Conservation (phyloP, 495 filamentous ascomycete species). For the Penicillium mononematosum region DNA sequence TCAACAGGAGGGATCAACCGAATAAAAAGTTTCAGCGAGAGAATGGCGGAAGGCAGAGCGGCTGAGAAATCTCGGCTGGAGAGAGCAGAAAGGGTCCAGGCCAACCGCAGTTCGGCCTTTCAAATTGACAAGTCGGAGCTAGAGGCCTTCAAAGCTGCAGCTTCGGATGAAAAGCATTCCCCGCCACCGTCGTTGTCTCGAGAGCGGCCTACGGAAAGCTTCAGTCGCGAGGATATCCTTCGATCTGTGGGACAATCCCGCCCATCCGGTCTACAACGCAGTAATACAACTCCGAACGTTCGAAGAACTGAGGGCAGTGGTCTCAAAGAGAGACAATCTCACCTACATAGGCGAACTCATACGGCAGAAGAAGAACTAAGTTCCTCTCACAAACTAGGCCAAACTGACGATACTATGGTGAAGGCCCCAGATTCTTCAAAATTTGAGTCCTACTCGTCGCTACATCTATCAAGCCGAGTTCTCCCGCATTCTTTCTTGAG, state of each 20-base stretch:
- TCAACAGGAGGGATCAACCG: conserved; percentile 34
- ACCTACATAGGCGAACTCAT: conserved; percentile 27
- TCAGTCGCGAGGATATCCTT: conserved; percentile 64
- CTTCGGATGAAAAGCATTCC: conserved; percentile 42
- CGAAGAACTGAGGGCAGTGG: conserved; percentile 26
- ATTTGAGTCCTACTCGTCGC: conserved; percentile 83
- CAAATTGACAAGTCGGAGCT: conserved; percentile 63
- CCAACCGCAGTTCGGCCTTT: conserved; percentile 70
- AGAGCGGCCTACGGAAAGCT: conserved; percentile 49
- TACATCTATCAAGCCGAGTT: conserved; percentile 82
- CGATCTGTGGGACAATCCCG: conserved; percentile 37
- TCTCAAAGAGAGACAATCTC: conserved; percentile 21
- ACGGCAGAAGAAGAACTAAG: conserved; percentile 34
- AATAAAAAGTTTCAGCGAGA: conserved; percentile 79
- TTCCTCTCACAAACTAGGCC: conserved; percentile 9
- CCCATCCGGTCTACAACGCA: conserved; percentile 43
- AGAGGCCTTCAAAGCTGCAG: conserved; percentile 61
- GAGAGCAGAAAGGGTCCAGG: conserved; percentile 53
- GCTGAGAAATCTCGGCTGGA: conserved; percentile 50
- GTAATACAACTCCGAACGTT: conserved; percentile 51
- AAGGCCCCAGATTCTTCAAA: conserved; percentile 44
- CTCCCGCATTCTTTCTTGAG: conserved; percentile 76
- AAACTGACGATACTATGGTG: conserved; percentile 15
- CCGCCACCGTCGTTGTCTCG: conserved; percentile 42
- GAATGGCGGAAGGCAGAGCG: conserved; percentile 65